Percentiles rank a stretch among this genome's conserved stretches.
Evolutionary conservation across 495 filamentous ascomycete genomes (phyloP).

Genomic region (Podospora anserina): DNA sequence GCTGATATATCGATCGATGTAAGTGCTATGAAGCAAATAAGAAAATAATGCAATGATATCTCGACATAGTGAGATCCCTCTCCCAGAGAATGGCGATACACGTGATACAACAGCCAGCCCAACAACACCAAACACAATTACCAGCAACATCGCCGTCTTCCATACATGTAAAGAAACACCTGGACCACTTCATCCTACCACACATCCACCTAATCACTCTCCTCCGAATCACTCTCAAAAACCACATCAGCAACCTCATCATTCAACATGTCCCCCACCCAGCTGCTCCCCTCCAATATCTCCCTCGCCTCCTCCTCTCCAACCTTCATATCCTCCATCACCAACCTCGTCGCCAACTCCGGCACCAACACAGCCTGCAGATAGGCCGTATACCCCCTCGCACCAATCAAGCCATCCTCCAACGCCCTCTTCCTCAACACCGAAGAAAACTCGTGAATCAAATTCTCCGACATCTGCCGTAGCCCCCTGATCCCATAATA

Average conservation of each 20-base stretch:
- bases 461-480: slow-evolving; percentile 58
- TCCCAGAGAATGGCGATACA: too few relatives aligned
- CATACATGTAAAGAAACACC: not conserved
- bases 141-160: not conserved
- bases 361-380: slow-evolving; percentile 85
- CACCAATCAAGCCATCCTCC: slow-evolving; percentile 65
- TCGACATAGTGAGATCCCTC: too few relatives aligned
- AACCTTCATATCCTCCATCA: slow-evolving; percentile 83
- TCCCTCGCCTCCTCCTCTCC: slow-evolving; percentile 59
- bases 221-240: slow-evolving; percentile 43
- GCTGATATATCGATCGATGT: too few relatives aligned
- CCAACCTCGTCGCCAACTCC: slow-evolving; percentile 70
- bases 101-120: too few relatives aligned
- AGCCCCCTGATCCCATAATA: slow-evolving; percentile 87
- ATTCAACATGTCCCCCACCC: slow-evolving; percentile 74
- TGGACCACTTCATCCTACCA: not conserved
- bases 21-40: too few relatives aligned
- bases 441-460: slow-evolving; percentile 60
- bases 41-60: too few relatives aligned
- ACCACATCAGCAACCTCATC: slow-evolving; percentile 63
- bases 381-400: slow-evolving; percentile 67
- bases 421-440: slow-evolving; percentile 61
- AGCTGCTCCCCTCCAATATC: slow-evolving; percentile 69
- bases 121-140: too few relatives aligned
- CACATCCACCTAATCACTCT: slow-evolving; percentile 25